Percentiles rank a stretch among this genome's conserved stretches.
Conservation (phyloP, 306 rosid species). For the Hippophae tibetana region DNA sequence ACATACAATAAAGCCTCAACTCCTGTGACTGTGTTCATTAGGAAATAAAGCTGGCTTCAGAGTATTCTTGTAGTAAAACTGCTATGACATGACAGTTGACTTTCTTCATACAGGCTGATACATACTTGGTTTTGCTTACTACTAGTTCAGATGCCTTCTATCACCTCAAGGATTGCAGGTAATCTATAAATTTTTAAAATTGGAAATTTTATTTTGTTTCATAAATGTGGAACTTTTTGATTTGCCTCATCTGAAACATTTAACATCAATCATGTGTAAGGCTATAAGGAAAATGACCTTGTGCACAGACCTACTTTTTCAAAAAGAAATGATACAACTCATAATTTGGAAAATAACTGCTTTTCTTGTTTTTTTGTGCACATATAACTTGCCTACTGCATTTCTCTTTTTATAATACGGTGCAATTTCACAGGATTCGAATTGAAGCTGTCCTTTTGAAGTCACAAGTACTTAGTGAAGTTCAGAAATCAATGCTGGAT, state of each 20-base stretch:
- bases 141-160: conserved; percentile 80
- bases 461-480: conserved; percentile 78
- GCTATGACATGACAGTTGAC: conserved; percentile 10
- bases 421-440: conserved; percentile 55
- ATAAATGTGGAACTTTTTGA: conserved; percentile 1
- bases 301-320: no score
- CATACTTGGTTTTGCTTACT: conserved; percentile 78
- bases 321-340: no score
- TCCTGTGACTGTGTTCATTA: neutral
- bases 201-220: conserved; percentile 12
- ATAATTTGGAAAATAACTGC: neutral
- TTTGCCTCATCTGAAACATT: conserved; percentile 1
- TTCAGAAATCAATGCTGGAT: conserved; percentile 77
- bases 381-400: no score
- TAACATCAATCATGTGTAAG: neutral
- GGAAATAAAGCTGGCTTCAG: neutral
- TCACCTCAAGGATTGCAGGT: conserved; percentile 97
- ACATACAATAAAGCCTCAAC: neutral
- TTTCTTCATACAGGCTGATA: conserved; percentile 52
- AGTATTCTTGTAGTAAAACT: neutral
- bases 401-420: conserved; percentile 2
- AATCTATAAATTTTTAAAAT: conserved; percentile 17
- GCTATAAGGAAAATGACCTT: no score
- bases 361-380: conserved; percentile 12
- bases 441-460: conserved; percentile 72